phyloP scores from a whole-genome alignment of 441 rosid species.

The Macaranga tanarius region DNA sequence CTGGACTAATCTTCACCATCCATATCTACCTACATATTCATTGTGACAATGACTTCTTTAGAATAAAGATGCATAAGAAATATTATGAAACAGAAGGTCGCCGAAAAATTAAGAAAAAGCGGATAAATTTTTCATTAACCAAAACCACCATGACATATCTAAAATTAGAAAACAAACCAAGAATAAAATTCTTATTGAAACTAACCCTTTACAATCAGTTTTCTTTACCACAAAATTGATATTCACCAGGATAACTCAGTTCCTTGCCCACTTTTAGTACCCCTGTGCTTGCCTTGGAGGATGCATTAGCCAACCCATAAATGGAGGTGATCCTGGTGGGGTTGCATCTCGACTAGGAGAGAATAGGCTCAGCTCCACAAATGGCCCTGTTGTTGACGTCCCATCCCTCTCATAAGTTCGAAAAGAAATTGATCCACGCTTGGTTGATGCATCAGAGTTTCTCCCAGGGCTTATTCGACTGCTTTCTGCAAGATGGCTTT shows the following conservation, averaged over 20 bases:
- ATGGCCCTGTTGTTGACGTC: conserved; percentile 40
- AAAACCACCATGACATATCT: conserved; percentile 19
- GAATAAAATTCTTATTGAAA: conserved; percentile 49
- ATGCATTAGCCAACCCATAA: conserved; percentile 63
- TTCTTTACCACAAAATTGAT: conserved; percentile 72
- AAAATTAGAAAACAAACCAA: conserved; percentile 40
- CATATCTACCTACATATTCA: background rate
- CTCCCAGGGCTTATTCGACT: conserved; percentile 47
- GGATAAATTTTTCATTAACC: conserved; percentile 17
- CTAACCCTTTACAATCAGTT: conserved; percentile 76
- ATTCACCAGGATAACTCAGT: conserved; percentile 32
- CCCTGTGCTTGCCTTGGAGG: conserved; percentile 34
- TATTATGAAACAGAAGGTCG: background rate
- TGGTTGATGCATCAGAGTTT: conserved; percentile 58
- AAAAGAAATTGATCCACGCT: conserved; percentile 64
- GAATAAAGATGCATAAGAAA: background rate
- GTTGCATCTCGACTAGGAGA: conserved; percentile 54
- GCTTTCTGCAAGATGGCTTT: conserved; percentile 52
- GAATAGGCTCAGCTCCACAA: conserved; percentile 63
- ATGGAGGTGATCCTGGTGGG: conserved; percentile 56
- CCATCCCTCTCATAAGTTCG: conserved; percentile 47
- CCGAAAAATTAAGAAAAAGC: background rate
- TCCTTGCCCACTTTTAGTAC: conserved; percentile 30
- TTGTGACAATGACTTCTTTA: too few species aligned
- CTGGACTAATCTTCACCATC: background rate